These are phyloP conservation scores for Evernia prunastri DNA, from an alignment of 495 filamentous ascomycete genomes.

Conservation along the genomic window DNA sequence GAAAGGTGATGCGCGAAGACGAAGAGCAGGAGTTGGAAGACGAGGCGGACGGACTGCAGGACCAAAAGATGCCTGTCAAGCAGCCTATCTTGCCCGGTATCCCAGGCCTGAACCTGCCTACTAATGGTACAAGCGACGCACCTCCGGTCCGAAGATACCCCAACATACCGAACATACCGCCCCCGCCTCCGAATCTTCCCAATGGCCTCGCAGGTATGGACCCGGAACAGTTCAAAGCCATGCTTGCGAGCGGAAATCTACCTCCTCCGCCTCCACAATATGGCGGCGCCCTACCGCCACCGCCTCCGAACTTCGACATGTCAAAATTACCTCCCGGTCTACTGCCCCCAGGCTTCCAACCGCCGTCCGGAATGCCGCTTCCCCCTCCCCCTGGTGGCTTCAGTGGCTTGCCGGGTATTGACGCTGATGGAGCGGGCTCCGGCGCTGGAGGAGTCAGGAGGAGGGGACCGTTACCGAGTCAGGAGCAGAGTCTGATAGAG, in stretches of 20 bases:
- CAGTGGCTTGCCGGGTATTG: constrained; percentile 44
- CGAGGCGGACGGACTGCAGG: constrained; percentile 86
- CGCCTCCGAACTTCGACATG: constrained; percentile 57
- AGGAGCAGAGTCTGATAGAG: constrained; percentile 72
- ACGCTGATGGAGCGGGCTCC: constrained; percentile 32
- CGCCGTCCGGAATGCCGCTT: constrained; percentile 34
- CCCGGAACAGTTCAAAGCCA: constrained; percentile 42
- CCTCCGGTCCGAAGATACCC: constrained; percentile 39
- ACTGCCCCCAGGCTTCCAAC: constrained; percentile 42
- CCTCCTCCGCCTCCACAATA: constrained; percentile 45
- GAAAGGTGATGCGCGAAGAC: constrained; percentile 76
- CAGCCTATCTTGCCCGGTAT: constrained; percentile 48
- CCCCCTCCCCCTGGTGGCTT: constrained; percentile 25
- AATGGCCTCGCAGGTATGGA: constrained; percentile 52
- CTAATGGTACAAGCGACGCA: constrained; percentile 34
- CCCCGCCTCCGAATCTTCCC: constrained; percentile 44
- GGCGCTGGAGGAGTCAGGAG: constrained; percentile 40
- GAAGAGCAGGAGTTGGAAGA: constrained; percentile 91
- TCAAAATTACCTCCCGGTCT: constrained; percentile 51
- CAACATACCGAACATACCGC: constrained; percentile 43
- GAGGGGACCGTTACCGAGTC: constrained; percentile 67
- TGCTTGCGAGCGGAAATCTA: constrained; percentile 39
- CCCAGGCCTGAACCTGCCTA: constrained; percentile 34
- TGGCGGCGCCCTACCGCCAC: constrained; percentile 43
- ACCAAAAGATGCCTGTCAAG: constrained; percentile 73